A percentile compares a stretch with the other conserved stretches of the same genome.
Conservation (phyloP, 768 basidiomycete species). For the Cytidiella melzeri region DNA sequence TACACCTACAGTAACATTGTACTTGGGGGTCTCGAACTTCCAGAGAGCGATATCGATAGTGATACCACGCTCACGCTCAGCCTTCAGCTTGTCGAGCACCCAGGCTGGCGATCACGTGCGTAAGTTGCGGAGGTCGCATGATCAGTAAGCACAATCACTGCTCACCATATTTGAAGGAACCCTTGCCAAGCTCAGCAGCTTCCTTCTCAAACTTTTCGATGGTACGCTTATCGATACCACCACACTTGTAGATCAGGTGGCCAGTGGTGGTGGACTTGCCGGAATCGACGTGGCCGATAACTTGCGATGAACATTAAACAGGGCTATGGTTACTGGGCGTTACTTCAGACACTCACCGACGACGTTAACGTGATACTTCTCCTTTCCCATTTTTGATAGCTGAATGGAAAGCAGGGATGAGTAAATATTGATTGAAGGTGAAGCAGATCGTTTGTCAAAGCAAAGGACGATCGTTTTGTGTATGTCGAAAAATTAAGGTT, state of each 20-base stretch:
- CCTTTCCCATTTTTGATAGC: slow-evolving; percentile 84
- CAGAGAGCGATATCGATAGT: slow-evolving; percentile 99
- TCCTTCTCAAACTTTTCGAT: slow-evolving; percentile 99
- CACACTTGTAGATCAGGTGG: slow-evolving; percentile 99
- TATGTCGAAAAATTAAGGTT: background rate
- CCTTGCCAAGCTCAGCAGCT: slow-evolving; percentile 99
- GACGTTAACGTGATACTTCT: slow-evolving; percentile 95
- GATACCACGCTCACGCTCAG: slow-evolving; percentile 99
- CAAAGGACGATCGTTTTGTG: background rate
- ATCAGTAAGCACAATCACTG: slow-evolving; percentile 16
- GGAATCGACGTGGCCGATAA: slow-evolving; percentile 99
- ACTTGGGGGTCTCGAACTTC: slow-evolving; percentile 99
- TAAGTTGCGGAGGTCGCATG: background rate
- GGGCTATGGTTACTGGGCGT: slow-evolving; percentile 13
- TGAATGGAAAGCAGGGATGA: slow-evolving; percentile 28
- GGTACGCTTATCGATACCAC: slow-evolving; percentile 99
- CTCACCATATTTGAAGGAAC: slow-evolving; percentile 95
- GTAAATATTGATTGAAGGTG: too few species aligned
- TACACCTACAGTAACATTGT: slow-evolving; percentile 76
- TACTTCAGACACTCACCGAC: slow-evolving; percentile 61
- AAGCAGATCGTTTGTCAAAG: background rate
- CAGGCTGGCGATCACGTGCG: slow-evolving; percentile 56
- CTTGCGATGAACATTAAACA: slow-evolving; percentile 40
- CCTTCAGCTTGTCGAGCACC: slow-evolving; percentile 99
- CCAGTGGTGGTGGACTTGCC: slow-evolving; percentile 99